Percentiles rank a stretch among this genome's conserved stretches.
These are phyloP conservation scores for Neofusicoccum kwambonambiense DNA, from an alignment of 2,329 filamentous ascomycete genomes.

Conservation along the genomic window DNA sequence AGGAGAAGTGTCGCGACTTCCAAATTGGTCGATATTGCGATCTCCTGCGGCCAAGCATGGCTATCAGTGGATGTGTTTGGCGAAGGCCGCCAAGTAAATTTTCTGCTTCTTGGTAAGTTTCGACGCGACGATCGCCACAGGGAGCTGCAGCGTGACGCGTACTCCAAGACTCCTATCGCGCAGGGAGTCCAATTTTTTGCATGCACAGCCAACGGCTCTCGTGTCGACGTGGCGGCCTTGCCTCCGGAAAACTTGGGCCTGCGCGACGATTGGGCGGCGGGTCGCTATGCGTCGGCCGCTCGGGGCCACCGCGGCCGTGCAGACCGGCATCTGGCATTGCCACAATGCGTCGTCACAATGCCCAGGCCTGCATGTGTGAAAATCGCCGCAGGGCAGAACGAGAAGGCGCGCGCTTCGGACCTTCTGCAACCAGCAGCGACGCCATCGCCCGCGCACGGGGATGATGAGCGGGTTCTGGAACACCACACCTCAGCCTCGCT, in stretches of 20 bases:
- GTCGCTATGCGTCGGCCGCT: not conserved
- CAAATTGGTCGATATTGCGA: conserved; percentile 2
- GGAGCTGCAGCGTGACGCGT: conserved; percentile 6
- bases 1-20: not conserved
- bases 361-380: not conserved
- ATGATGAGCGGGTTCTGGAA: not conserved
- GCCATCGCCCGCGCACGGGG: not conserved
- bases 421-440: not conserved
- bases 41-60: not conserved
- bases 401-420: not conserved
- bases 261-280: too few species aligned
- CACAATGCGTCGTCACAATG: not conserved
- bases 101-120: conserved; percentile 11
- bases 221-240: not conserved
- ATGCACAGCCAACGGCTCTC: not conserved
- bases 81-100: conserved; percentile 5
- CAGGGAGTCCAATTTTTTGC: not conserved
- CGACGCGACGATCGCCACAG: conserved; percentile 7
- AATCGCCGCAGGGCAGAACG: not conserved
- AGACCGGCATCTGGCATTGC: conserved; percentile 2
- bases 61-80: conserved; percentile 2
- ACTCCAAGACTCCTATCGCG: not conserved
- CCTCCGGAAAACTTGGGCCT: not conserved
- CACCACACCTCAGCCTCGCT: not conserved
- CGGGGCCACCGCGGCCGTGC: not conserved